Evolutionary conservation across 495 filamentous ascomycete genomes (phyloP), one percentile per base, ranked within the genome.

Genomic region (Hapsidospora chrysogenum): DNA sequence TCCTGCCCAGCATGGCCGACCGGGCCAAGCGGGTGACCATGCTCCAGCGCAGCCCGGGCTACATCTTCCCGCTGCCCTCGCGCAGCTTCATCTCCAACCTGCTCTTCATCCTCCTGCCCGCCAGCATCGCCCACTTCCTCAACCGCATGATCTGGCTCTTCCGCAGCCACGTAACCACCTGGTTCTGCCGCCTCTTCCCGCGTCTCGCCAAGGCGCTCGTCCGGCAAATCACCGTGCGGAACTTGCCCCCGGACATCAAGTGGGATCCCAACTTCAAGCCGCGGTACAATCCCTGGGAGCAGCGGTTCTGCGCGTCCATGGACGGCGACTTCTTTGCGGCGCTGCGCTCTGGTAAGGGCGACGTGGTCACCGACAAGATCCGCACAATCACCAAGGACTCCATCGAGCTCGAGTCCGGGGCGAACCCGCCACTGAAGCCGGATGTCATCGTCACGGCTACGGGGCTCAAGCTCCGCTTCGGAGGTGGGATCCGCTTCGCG

Each of bases 361-460:
- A 65, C 28, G 50, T 80, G 3, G 57, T 65, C 4, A 80, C 76
- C 0, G 72, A 64, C 27, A 61, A 54, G 2, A 76, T 80, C 45
- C 52, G 63, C 17, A 51, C 47, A 2, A 61, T 81, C 6, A 70
- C 63, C 0, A 41, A 47, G n/a, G 54, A 61, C 11, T 60, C 60
- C 2, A 70, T 80, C 37, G 36, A 49, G 8, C 55, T 74, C 9
- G 47, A 51, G 10, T 56, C 51, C 0, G 72, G 66, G 17, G 53
- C 66, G 35, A 47, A 43, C 2, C 41, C 78, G 0, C 52, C 62
- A n/a, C 23, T 26, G 23, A 6, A 26, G 4, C 61, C 71, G 0
- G 74, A 81, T 49, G 66, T 76, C 42, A 72, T 79, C 45, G 46
- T 78, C 39, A 74, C 73, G 0, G 74, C 75, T 0, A 81, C 75